Evolutionary conservation across 257 asterid species (phyloP).

Genomic region (Euphrasia confusa): DNA sequence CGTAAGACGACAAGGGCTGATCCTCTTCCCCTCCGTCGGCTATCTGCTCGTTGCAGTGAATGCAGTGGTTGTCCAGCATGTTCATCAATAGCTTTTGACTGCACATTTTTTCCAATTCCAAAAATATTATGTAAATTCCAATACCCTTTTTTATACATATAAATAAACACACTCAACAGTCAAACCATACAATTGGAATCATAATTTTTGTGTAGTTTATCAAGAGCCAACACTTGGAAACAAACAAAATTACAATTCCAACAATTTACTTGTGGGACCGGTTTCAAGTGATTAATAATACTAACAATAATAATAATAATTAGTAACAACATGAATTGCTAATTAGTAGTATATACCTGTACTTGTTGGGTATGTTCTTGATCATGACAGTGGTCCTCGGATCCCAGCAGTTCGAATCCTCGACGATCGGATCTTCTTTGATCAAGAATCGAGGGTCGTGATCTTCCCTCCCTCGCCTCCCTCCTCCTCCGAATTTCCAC

Average conservation of each 20-base stretch:
- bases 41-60: conserved; percentile 91
- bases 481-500: conserved; percentile 34
- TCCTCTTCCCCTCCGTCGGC: conserved; percentile 59
- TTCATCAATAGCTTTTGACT: conserved; percentile 94
- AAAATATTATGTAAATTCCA: conserved; percentile 17
- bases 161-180: too few relatives aligned
- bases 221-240: background rate
- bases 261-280: background rate
- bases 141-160: background rate
- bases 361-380: conserved; percentile 97
- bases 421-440: conserved; percentile 45
- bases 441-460: conserved; percentile 73
- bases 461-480: conserved; percentile 37
- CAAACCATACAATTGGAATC: too few relatives aligned
- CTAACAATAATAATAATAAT: too few relatives aligned
- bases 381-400: conserved; percentile 93
- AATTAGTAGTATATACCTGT: conserved; percentile 63
- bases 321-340: too few relatives aligned
- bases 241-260: background rate
- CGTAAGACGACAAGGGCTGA: conserved; percentile 82
- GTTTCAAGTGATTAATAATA: background rate
- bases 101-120: conserved; percentile 15
- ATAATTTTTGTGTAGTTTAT: too few relatives aligned
- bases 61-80: conserved; percentile 99
- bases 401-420: conserved; percentile 55